Evolutionary conservation across 352 stramenopile species (phyloP), one percentile per base, ranked within the genome.

Genomic region (Phytophthora palmivora): DNA sequence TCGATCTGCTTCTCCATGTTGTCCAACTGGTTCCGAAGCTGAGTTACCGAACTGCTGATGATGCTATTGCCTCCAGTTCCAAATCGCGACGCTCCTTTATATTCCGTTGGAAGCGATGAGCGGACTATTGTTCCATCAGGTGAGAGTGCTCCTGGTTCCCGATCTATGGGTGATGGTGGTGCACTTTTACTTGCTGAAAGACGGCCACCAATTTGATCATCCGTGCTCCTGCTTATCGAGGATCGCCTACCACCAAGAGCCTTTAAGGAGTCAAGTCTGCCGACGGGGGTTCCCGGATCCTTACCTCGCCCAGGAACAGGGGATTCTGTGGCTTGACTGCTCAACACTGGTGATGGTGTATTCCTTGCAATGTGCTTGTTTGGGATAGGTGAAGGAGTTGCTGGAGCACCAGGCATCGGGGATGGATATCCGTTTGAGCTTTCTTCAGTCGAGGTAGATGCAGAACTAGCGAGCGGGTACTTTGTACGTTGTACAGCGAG

Each of bases 1-100:
- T 95, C 86, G 42, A 95, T 95, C 51, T 95, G 86, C 54, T 92
- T 93, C 53, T 95, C 86, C 76, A 95, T 89, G 55, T 92, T 95
- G 69, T 95, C 86, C 16, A 95, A 57, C 41, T 95, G 86, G 44
- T 85, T 91, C 4, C 86, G 82, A 46, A 95, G 67, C 55, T 93
- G 82, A 10, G 81, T 87, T 33, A 88, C 82, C 6, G 73, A 90
- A 47, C 72, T 92, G 43, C 79, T 90, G 53, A 89, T 88, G 33
- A 88, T 87, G 28, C 67, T 81, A 41, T 80, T 80, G 36, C 70
- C 75, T 37, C 69, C 67, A 58, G 59, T 76, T 54, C 43, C 64
- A 43, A 66, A 64, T 47, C 64, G 58, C 12, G 56, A 33, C 0
- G 21, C 46, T 38, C 42, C 49, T 16, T 71, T 70, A 22, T 3